Conservation (phyloP, 192 early-diverging fungal genomes). For the Spizellomyces punctatus region DNA sequence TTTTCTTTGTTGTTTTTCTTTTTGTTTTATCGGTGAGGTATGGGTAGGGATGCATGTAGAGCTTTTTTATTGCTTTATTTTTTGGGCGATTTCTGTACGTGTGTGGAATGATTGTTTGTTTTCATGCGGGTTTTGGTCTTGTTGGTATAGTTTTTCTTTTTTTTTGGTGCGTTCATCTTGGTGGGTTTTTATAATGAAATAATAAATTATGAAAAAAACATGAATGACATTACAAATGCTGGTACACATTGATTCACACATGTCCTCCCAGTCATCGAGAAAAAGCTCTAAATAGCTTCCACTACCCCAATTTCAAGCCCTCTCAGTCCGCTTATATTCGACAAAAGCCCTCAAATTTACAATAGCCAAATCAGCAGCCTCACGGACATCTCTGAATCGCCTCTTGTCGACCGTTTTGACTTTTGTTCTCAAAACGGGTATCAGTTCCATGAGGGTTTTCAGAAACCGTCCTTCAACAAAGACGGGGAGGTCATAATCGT, state of each 20-base stretch:
- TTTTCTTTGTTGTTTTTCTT: too few relatives aligned
- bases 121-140: background rate
- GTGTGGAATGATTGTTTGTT: too few relatives aligned
- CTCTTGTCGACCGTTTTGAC: constrained; percentile 72
- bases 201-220: too few relatives aligned
- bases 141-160: background rate
- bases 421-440: constrained; percentile 53
- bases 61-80: too few relatives aligned
- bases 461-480: constrained; percentile 74
- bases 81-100: too few relatives aligned
- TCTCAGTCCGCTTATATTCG: constrained; percentile 82
- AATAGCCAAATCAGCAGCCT: constrained; percentile 77
- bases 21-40: too few relatives aligned
- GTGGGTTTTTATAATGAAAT: background rate
- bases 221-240: too few relatives aligned
- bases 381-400: constrained; percentile 67
- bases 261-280: background rate
- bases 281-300: too few relatives aligned
- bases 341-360: constrained; percentile 85
- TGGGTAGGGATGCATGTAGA: too few relatives aligned
- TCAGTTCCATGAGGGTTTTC: constrained; percentile 54
- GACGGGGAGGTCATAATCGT: constrained; percentile 82
- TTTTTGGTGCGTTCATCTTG: background rate
- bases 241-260: too few relatives aligned
- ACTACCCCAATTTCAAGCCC: constrained; percentile 3